Evolutionary conservation across 1,139 yeast genomes (phyloP), one percentile per base, ranked within the genome.

Genomic region (Geotrichum citri-aurantii): DNA sequence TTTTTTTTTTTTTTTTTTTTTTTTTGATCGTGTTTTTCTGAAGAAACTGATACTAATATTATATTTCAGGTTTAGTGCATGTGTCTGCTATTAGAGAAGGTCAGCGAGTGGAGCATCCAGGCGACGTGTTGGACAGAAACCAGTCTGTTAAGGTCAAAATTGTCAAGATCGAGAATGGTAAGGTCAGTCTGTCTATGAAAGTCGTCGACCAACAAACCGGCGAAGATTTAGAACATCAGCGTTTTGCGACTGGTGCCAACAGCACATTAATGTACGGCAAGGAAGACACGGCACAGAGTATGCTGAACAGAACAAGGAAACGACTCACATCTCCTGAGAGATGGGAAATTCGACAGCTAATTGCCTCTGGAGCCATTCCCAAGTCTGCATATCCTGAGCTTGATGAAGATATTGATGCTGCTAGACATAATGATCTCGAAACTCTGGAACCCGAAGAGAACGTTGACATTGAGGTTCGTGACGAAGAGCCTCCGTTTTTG

Each of bases 261-360:
- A 60, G 62, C n/a, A 52, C 53, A 17, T 40, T 54, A 54, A 59
- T 23, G 23, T 37, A 54, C 47, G 48, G 55, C 3, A n/a, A 52
- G 44, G 58, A 27, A 24, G 58, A 37, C 10, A 51, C 26, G 26
- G 50, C 44, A 44, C 46, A 24, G 21, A 51, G 23, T 17, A 48
- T 11, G 19, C 29, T n/a, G 4, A 21, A 27, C 8, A 42, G 48
- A 23, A 11, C 54, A 1, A 71, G 76, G 59, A 77, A 84, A 65
- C 75, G 89, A 55, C 71, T 86, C 46, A 85, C 95, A 0, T 86
- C 95, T 0, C 95, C 96, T 1, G 98, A 92, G 70, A 74, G 92
- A 59, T 92, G 97, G 96, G 97, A 92, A 67, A 79, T 89, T 56
- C 77, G 88, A 40, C 97, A 92, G 67, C 75, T 89, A 40, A 85